Base-by-base conservation (phyloP, 208 protist genomes). In the Leishmania turanica region DNA sequence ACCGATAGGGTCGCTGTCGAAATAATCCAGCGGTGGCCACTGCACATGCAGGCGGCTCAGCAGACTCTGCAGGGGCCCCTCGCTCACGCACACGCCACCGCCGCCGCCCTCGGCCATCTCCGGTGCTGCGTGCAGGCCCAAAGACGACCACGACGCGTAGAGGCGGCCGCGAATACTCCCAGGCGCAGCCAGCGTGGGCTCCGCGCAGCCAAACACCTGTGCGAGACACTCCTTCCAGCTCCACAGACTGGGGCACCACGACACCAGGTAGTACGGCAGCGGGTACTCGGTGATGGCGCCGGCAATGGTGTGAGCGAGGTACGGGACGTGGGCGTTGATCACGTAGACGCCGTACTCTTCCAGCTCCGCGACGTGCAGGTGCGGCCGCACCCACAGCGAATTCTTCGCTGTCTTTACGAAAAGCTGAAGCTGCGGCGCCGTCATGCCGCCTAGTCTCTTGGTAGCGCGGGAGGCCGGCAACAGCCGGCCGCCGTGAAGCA, bases 191-290 rank as follows among this genome's bases (percentile, higher is more conserved):
- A 74, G 73, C 58, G 80, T 56, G 27, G 77, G 80, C 66, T 84
- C 77, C 31, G 77, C 80, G 7, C 11, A 24, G 21, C 80, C 76
- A 37, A 84, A 64, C 53, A 88, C 77, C 49, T 75, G n/a, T 19
- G 54, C 42, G 27, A 77, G 42, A 64, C 71, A 84, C 75, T 70
- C 79, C 51, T 78, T 74, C 82, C 85, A 89, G 47, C 34, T 82
- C 75, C 60, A 77, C 58, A 65, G 51, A 56, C 56, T 37, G 4
- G 70, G 40, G 37, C 56, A 31, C 81, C 81, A 89, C 69, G 85
- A 89, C 31, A 85, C 80, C 21, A 85, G 72, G 80, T 85, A 89
- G 66, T 86, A 86, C 21, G 82, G 78, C 45, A 86, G 56, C 65
- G 78, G 78, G 3, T 64, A 51, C 45, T 62, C 37, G 0, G 42